Base-by-base conservation (phyloP, 345 rosid species). In the Hibiscus tridactylites region DNA sequence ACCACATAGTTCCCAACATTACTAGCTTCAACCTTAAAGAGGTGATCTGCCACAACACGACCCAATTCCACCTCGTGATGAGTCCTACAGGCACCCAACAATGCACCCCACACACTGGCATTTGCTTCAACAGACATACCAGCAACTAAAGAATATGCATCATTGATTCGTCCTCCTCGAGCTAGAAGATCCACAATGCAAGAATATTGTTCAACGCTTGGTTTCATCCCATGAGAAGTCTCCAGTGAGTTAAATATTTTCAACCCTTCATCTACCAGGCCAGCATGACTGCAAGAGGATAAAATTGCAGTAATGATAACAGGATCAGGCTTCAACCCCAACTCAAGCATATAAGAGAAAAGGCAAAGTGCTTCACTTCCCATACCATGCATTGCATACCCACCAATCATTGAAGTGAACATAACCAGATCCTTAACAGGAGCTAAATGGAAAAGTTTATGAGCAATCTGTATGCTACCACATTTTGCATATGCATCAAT, bases 101-200 rank as follows among this genome's bases (percentile, higher is more conserved):
- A 68, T 66, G 93, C 78, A 39, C 93, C 89, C 97, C 98, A 92
- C 65, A 86, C 73, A 78, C 78, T 88, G 35, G 85, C 86, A 85
- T 80, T 89, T 65, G 91, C 82, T 81, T 84, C 85, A 63, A 82
- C 59, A n/a, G 89, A 87, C 90, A 92, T 85, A 66, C 82, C 66
- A 61, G 73, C 76, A 61, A 85, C 83, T 2, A 92, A 81, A 74
- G 88, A 71, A 80, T 84, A 88, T 39, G 98, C 98, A 73, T 90
- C 93, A 61, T 72, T 76, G 66, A 92, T 80, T 81, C 70, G 86
- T 61, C 98, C 98, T 56, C 83, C 88, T 71, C 95, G 92, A 81
- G 98, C 89, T 77, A 92, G 92, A 61, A 92, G 90, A 84, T 92
- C 97, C 72, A 89, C 96, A 52, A 79, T 82, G 75, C 88, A 92